These are phyloP conservation scores for Aquilaria yunnanensis DNA, from an alignment of 345 rosid species.

Conservation along the genomic window DNA sequence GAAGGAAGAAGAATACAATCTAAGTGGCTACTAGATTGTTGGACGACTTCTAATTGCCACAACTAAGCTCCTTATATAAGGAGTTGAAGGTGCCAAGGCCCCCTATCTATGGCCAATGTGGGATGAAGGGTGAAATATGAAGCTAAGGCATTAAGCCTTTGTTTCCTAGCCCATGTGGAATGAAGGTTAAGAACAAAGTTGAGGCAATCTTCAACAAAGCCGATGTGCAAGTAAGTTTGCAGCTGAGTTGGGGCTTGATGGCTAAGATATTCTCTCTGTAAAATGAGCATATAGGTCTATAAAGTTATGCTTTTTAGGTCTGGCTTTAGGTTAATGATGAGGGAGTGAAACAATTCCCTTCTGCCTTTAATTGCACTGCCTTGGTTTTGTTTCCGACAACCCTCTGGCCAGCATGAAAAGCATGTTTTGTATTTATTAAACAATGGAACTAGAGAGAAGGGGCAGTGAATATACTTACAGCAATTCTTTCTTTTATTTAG, in stretches of 20 bases:
- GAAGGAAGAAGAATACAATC: too few relatives aligned
- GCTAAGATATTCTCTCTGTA: conserved; percentile 37
- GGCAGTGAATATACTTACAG: conserved; percentile 22
- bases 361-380: conserved; percentile 18
- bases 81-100: too few relatives aligned
- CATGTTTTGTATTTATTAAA: conserved; percentile 16
- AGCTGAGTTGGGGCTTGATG: conserved; percentile 10
- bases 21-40: too few relatives aligned
- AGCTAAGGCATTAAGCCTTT: too few relatives aligned
- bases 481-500: conserved; percentile 13
- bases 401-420: conserved; percentile 11
- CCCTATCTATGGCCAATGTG: too few relatives aligned
- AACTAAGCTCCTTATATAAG: too few relatives aligned
- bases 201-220: conserved; percentile 4
- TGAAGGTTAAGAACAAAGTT: too few relatives aligned
- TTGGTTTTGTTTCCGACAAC: conserved; percentile 18
- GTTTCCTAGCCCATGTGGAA: too few relatives aligned
- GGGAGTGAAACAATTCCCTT: conserved; percentile 19
- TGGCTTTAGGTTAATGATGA: conserved; percentile 18
- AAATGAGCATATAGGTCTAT: conserved; percentile 27
- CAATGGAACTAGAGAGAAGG: conserved; percentile 9
- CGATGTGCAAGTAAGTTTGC: conserved; percentile 24
- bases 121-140: too few relatives aligned
- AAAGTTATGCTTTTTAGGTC: conserved; percentile 19
- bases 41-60: too few relatives aligned